Evolutionary conservation across 768 basidiomycete genomes (phyloP).

Genomic region (Nevesoporus exiguus): DNA sequence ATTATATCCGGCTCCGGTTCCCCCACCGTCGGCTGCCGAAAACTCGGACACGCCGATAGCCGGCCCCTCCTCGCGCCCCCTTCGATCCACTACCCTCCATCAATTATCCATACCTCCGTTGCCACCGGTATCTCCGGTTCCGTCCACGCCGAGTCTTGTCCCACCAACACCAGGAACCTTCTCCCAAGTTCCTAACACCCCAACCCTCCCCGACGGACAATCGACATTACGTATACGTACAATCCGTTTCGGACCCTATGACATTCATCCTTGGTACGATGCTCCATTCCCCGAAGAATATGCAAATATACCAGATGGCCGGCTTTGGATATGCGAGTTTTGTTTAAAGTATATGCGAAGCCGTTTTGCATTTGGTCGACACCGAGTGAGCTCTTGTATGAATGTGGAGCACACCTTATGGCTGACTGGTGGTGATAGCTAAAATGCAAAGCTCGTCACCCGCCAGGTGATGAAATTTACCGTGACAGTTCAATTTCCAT

Average conservation of each 20-base stretch:
- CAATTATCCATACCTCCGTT: constrained; percentile 29
- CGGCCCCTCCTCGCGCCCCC: constrained; percentile 57
- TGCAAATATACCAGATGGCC: constrained; percentile 84
- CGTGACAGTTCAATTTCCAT: constrained; percentile 84
- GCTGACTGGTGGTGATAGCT: constrained; percentile 47
- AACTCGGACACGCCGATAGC: constrained; percentile 40
- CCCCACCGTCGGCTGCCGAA: constrained; percentile 31
- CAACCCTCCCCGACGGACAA: constrained; percentile 20
- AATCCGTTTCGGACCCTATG: constrained; percentile 86
- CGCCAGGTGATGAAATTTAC: constrained; percentile 98
- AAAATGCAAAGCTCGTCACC: constrained; percentile 93
- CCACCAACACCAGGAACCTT: constrained; percentile 34
- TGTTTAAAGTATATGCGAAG: constrained; percentile 99
- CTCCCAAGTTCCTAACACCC: constrained; percentile 32
- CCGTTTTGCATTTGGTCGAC: constrained; percentile 77
- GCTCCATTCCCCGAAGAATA: constrained; percentile 99
- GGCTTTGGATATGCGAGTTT: constrained; percentile 96
- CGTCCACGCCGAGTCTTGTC: constrained; percentile 35
- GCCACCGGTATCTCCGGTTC: constrained; percentile 35
- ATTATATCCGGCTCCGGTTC: constrained; percentile 42
- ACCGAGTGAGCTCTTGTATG: constrained; percentile 58
- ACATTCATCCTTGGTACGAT: constrained; percentile 98
- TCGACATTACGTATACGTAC: constrained; percentile 67
- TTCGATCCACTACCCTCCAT: constrained; percentile 55
- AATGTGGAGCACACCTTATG: not conserved